Base-by-base conservation (phyloP, 164 flowering plant genomes). In the Cinnamomum micranthum region DNA sequence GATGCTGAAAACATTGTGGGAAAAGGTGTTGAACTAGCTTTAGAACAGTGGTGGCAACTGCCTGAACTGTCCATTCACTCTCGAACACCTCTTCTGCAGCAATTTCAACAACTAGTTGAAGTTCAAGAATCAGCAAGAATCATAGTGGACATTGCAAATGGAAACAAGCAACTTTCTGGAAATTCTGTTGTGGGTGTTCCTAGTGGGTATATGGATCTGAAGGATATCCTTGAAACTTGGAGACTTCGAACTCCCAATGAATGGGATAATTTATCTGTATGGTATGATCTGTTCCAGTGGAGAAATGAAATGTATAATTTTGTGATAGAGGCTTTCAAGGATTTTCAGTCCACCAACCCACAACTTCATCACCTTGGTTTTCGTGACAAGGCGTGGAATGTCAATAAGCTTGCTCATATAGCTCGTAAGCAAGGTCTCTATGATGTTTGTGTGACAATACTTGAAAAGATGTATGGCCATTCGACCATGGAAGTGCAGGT, bases 401-500 rank as follows among this genome's bases (percentile, higher is more conserved):
- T 96, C 41, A 96, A 96, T 80, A 96, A 89, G 86, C 96, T 96
- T 76, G 99, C 98, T 72, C 95, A 87, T 75, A 85, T 96, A 83
- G 88, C 97, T 75, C 93, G 97, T 50, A 92, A 94, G 84, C 98
- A 96, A 79, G 97, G 97, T 28, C 91, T 96, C 31, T 74, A 88
- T 84, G 97, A 96, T 84, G 98, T 94, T 80, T 96, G 99, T 83
- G 99, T 96, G 41, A 84, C 95, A 23, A 85, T 96, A 70, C 91
- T 96, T 19, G 98, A 96, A 52, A 96, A 96, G 83, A 92, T 96
- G 97, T 96, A 96, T 86, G 99, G 98, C 15, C 97, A 94, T 80
- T 86, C 95, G 25, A 88, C 95, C 73, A 96, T 96, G 99, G 99
- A 96, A 84, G 98, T 96, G 71, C 99, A 96, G 99, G 99, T 96